These are phyloP conservation scores for Raffaelea ambrosiae DNA, from an alignment of 2,329 filamentous ascomycete genomes.

Conservation along the genomic window DNA sequence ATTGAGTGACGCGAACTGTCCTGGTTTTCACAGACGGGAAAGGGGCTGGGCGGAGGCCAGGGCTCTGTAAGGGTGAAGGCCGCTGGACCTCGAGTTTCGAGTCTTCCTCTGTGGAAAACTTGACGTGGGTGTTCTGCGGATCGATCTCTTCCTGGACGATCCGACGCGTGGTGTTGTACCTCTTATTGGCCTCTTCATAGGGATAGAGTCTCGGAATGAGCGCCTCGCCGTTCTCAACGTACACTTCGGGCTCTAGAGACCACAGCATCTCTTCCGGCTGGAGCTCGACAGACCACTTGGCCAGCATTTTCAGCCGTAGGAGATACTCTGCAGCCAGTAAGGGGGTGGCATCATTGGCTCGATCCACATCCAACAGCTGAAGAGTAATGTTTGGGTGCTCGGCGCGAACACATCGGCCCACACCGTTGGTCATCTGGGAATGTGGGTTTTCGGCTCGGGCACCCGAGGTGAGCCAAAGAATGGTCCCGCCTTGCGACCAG, in stretches of 20 bases:
- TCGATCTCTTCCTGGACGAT: slow-evolving; percentile 1
- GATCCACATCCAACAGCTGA: slow-evolving; percentile 15
- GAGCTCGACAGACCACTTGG: neutral
- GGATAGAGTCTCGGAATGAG: slow-evolving; percentile 18
- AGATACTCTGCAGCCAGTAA: slow-evolving; percentile 7
- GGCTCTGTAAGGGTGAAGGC: neutral
- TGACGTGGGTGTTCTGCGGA: neutral
- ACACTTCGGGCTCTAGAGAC: slow-evolving; percentile 15
- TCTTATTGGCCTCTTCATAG: slow-evolving; percentile 10
- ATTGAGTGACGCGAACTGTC: neutral
- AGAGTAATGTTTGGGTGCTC: slow-evolving; percentile 15
- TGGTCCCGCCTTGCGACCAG: neutral
- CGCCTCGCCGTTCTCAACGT: slow-evolving; percentile 15
- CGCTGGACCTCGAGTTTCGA: neutral
- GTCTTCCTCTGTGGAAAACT: neutral
- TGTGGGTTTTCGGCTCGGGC: slow-evolving; percentile 11
- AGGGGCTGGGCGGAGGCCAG: no score
- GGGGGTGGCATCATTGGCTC: neutral
- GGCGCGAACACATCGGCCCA: slow-evolving; percentile 12
- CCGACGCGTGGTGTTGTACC: slow-evolving; percentile 13
- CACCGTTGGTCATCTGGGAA: slow-evolving; percentile 14
- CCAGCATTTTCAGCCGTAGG: slow-evolving; percentile 8
- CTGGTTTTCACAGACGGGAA: neutral
- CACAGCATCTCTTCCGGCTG: slow-evolving; percentile 4
- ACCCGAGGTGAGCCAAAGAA: slow-evolving; percentile 17